Conservation (phyloP, 306 rosid species). For the Castanea crenata region DNA sequence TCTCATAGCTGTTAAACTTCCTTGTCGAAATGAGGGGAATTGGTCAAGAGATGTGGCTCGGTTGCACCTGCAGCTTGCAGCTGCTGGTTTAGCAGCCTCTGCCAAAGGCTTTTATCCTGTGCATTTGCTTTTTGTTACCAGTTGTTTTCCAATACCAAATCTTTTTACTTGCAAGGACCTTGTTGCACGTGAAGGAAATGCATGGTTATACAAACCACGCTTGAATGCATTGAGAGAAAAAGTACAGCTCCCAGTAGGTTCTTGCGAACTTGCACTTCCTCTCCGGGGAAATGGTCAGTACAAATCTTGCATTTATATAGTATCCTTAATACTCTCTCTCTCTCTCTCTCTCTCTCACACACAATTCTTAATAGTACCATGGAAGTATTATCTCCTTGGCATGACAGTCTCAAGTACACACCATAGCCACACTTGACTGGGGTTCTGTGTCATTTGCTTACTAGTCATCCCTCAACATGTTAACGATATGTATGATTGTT, state of each 20-base stretch:
- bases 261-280: conserved; percentile 94
- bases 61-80: conserved; percentile 85
- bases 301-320: neutral
- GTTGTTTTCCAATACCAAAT: conserved; percentile 80
- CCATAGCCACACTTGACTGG: no score
- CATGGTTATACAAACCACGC: conserved; percentile 79
- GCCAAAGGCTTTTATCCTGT: conserved; percentile 68
- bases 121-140: conserved; percentile 62
- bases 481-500: neutral
- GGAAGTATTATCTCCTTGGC: neutral
- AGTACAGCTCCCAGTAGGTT: conserved; percentile 76
- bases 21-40: conserved; percentile 60
- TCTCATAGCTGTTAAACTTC: conserved; percentile 80
- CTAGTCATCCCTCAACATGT: neutral
- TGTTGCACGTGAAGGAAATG: conserved; percentile 56
- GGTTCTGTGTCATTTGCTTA: no score
- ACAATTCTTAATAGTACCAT: conserved; percentile 1
- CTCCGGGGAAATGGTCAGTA: conserved; percentile 71
- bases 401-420: neutral
- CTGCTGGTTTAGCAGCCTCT: conserved; percentile 76
- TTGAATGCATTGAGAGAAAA: conserved; percentile 64
- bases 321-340: neutral
- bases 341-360: neutral
- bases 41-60: conserved; percentile 96
- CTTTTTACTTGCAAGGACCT: conserved; percentile 72